Percentiles rank a stretch among this genome's conserved stretches.
Conservation (phyloP, 2,329 filamentous ascomycete genomes). For the Exophiala sp. region DNA sequence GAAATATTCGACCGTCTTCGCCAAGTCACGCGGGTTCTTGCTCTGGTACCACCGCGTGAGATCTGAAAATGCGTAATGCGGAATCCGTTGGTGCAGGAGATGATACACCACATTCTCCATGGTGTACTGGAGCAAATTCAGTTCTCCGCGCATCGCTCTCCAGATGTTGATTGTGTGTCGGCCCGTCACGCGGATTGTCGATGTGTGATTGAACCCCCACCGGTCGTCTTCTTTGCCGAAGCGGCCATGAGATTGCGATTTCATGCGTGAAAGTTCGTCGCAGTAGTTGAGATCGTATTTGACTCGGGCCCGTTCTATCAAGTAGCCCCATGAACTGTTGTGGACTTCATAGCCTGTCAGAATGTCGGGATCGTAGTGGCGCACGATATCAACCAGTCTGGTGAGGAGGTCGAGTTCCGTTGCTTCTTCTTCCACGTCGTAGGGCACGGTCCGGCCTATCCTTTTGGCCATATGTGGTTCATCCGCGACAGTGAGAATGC, state of each 20-base stretch:
- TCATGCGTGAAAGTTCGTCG: slow-evolving; percentile 86
- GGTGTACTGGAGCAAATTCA: slow-evolving; percentile 88
- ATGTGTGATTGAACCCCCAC: slow-evolving; percentile 93
- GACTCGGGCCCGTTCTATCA: slow-evolving; percentile 79
- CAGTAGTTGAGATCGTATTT: slow-evolving; percentile 89
- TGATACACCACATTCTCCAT: slow-evolving; percentile 96
- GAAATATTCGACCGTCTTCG: slow-evolving; percentile 73
- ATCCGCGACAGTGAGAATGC: slow-evolving; percentile 66
- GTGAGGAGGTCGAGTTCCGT: slow-evolving; percentile 81
- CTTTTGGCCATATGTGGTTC: slow-evolving; percentile 54
- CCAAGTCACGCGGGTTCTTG: slow-evolving; percentile 60
- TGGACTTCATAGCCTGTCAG: slow-evolving; percentile 94
- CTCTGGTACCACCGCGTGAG: slow-evolving; percentile 78
- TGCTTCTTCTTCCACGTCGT: slow-evolving; percentile 66
- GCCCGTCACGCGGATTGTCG: slow-evolving; percentile 85
- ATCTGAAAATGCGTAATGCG: slow-evolving; percentile 74
- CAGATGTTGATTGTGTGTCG: slow-evolving; percentile 96
- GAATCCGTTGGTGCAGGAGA: slow-evolving; percentile 76
- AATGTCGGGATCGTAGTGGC: slow-evolving; percentile 79
- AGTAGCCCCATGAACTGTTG: slow-evolving; percentile 86
- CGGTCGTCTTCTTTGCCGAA: slow-evolving; percentile 81
- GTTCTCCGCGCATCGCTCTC: slow-evolving; percentile 88
- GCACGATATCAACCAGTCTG: slow-evolving; percentile 79
- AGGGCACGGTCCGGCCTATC: slow-evolving; percentile 55
- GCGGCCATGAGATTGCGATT: slow-evolving; percentile 70